Base-by-base conservation (phyloP, 2,329 filamentous ascomycete species). In the Penicillium crustosum region DNA sequence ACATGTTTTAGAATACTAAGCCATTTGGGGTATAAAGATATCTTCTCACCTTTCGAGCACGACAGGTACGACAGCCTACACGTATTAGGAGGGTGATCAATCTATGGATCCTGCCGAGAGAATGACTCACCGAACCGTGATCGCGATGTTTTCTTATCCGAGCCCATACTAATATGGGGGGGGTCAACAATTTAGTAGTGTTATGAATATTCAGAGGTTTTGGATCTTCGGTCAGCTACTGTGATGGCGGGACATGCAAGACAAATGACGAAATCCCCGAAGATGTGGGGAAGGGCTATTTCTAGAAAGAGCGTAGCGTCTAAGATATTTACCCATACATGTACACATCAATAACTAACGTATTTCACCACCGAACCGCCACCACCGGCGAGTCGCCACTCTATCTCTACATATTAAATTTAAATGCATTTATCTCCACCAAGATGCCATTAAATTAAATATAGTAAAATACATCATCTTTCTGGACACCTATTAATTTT, bases 41-140 rank as follows among this genome's bases (percentile, higher is more conserved):
- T 2, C 6, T 21, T 57, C 63, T 61, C 39, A 66, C 64, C 57
- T 66, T 66, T 15, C 64, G 64, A n/a, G 64, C 62, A 17, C 64
- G 62, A 49, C 64, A 66, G 6, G 64, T 66, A 19, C 59, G 61
- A 55, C 62, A 66, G 17, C 64, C 64, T 65, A 21, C 47, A 17
- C 17, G 23, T 38, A 23, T 55, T 53, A 58, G 35, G 33, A 15
- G n/a, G 25, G 10, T 43, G 21, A 52, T 5, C 12, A 17, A 13
- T 13, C 12, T 12, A 33, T 33, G 12, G 12, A 44, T 6, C 6
- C 10, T 15, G 21, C 15, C 23, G 9, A 21, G 15, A 6, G 36
- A 8, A 39, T 31, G 17, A 57, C 62, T 48, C 33, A 66, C 64
- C 64, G 31, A 66, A 66, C n/a, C 64, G 58, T 27, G 64, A 66